Percentiles rank a stretch among this genome's conserved stretches.
Conservation (phyloP, 2,329 filamentous ascomycete species). For the Ilyonectria destructans region DNA sequence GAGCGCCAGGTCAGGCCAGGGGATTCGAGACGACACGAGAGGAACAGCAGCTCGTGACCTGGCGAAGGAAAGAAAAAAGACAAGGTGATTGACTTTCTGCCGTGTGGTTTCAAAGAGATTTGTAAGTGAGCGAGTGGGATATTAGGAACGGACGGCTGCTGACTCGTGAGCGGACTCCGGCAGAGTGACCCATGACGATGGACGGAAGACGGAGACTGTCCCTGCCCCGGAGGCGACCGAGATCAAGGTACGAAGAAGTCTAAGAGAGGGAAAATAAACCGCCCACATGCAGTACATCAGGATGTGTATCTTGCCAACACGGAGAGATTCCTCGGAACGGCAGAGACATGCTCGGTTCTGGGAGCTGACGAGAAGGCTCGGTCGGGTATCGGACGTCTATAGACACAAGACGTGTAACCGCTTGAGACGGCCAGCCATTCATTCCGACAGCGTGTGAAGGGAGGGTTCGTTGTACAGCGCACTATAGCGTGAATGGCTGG, state of each 20-base stretch:
- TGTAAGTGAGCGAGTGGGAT: constrained; percentile 1
- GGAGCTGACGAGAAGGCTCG: neutral
- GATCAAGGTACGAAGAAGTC: neutral
- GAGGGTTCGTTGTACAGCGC: neutral
- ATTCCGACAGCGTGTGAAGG: neutral
- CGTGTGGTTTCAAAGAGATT: neutral
- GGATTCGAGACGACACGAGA: neutral
- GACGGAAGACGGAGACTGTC: neutral
- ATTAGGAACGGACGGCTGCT: neutral
- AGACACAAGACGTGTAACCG: too few species aligned
- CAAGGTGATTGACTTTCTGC: neutral
- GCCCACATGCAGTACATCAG: neutral
- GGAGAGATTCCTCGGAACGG: neutral
- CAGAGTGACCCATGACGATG: neutral
- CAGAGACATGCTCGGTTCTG: neutral
- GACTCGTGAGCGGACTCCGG: neutral
- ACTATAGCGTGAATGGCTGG: neutral
- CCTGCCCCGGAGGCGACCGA: constrained; percentile 1
- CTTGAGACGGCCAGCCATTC: neutral
- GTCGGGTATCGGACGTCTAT: neutral
- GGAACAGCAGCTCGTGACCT: constrained; percentile 8
- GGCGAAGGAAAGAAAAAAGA: neutral
- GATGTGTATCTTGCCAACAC: neutral
- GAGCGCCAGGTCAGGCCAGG: constrained; percentile 17
- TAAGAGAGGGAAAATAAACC: neutral